Conservation (phyloP, 2,329 filamentous ascomycete species). For the Ophiostoma perfectum region DNA sequence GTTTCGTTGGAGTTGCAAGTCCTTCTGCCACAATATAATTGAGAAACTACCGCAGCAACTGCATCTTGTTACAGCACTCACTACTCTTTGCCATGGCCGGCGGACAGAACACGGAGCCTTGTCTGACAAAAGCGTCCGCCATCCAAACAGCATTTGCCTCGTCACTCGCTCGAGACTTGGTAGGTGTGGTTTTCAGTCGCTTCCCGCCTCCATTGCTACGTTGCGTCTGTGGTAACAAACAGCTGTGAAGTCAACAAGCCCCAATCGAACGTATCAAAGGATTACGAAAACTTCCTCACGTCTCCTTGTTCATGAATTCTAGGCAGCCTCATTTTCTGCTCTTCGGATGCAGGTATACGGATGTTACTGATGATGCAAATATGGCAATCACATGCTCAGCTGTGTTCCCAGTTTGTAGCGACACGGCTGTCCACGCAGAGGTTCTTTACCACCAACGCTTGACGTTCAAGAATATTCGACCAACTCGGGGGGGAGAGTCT, state of each 20-base stretch:
- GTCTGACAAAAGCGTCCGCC: too few relatives aligned
- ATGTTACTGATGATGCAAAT: background rate
- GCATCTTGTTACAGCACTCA: too few relatives aligned
- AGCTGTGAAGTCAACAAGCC: background rate
- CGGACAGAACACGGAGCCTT: too few relatives aligned
- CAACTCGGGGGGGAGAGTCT: background rate
- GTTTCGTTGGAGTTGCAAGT: too few relatives aligned
- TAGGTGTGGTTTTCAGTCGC: background rate
- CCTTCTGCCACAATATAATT: too few relatives aligned
- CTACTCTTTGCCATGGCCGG: too few relatives aligned
- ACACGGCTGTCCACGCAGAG: too few relatives aligned
- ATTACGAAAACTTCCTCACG: conserved; percentile 1
- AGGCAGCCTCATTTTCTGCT: background rate
- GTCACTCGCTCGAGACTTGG: background rate
- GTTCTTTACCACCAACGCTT: background rate
- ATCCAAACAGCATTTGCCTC: background rate
- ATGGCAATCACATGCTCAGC: background rate
- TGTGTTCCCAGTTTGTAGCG: background rate
- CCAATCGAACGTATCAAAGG: background rate
- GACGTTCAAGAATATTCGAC: background rate
- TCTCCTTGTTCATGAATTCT: background rate
- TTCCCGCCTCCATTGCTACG: background rate
- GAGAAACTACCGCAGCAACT: too few relatives aligned
- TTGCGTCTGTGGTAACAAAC: background rate
- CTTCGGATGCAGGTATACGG: background rate